These are phyloP conservation scores for Arxiozyma slooffiae DNA, from an alignment of 1,139 yeast species.

Conservation along the genomic window DNA sequence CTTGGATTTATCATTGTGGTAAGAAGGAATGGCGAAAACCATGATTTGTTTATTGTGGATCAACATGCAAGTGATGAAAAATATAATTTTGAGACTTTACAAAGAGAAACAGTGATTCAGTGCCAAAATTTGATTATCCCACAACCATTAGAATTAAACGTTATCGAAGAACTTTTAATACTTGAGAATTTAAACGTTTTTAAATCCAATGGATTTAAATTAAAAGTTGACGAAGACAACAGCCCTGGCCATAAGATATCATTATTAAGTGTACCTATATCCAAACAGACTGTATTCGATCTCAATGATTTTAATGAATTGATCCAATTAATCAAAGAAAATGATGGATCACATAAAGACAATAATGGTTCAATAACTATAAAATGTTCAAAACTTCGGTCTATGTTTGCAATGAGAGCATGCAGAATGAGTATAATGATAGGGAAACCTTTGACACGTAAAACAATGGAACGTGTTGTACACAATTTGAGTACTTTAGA, in stretches of 20 bases:
- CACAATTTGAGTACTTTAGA: slow-evolving; percentile 58
- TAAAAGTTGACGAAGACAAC: slow-evolving; percentile 38
- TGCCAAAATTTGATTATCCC: slow-evolving; percentile 70
- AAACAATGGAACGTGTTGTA: slow-evolving; percentile 61
- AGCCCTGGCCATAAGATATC: slow-evolving; percentile 50
- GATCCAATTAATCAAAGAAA: slow-evolving; percentile 46
- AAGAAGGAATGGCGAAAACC: slow-evolving; percentile 29
- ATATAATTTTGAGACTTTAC: slow-evolving; percentile 69
- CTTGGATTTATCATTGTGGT: slow-evolving; percentile 78
- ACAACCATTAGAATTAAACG: slow-evolving; percentile 50
- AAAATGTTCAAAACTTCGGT: slow-evolving; percentile 66
- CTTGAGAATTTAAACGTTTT: slow-evolving; percentile 50
- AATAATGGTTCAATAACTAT: slow-evolving; percentile 29
- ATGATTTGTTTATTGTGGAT: slow-evolving; percentile 75
- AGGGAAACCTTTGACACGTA: slow-evolving; percentile 54
- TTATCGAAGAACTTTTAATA: slow-evolving; percentile 68
- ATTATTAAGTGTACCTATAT: slow-evolving; percentile 59
- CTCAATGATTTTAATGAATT: slow-evolving; percentile 66
- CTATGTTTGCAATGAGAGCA: slow-evolving; percentile 89
- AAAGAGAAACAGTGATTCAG: slow-evolving; percentile 44
- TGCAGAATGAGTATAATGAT: slow-evolving; percentile 92
- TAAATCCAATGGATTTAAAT: slow-evolving; percentile 64
- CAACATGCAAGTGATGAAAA: slow-evolving; percentile 98
- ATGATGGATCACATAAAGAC: slow-evolving; percentile 30
- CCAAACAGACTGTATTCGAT: slow-evolving; percentile 60